Percentiles rank a stretch among this genome's conserved stretches.
Conservation (phyloP, 768 basidiomycete species). For the Psilocybe cubensis region DNA sequence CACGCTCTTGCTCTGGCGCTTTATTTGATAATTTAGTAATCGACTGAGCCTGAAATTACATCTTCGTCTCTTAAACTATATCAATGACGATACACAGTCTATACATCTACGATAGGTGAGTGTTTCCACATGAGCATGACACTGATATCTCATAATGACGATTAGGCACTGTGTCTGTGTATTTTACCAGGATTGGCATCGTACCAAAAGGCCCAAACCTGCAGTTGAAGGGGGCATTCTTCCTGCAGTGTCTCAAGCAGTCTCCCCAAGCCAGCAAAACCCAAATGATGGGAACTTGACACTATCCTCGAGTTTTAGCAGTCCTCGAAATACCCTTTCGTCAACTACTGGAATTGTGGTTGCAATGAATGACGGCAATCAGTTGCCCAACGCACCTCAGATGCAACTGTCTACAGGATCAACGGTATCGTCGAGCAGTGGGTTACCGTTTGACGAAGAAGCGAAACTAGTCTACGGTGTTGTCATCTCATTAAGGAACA, state of each 20-base stretch:
- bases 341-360: constrained; percentile 71
- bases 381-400: constrained; percentile 39
- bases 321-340: constrained; percentile 69
- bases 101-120: constrained; percentile 91
- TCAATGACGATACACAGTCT: constrained; percentile 90
- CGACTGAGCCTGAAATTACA: too few species aligned
- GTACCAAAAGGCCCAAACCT: constrained; percentile 71
- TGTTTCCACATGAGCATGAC: constrained; percentile 8
- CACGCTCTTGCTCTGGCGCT: too few species aligned
- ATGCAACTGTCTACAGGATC: constrained; percentile 37
- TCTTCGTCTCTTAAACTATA: background rate
- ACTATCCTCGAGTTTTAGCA: constrained; percentile 45
- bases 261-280: constrained; percentile 40
- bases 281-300: constrained; percentile 35
- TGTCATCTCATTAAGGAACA: constrained; percentile 86
- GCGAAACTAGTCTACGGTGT: constrained; percentile 97
- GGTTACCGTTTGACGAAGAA: constrained; percentile 94
- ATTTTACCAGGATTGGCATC: constrained; percentile 96
- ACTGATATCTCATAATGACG: background rate
- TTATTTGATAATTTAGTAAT: too few species aligned
- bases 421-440: constrained; percentile 45
- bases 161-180: constrained; percentile 87
- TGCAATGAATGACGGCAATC: constrained; percentile 51
- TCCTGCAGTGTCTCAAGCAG: constrained; percentile 78
- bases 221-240: constrained; percentile 77